phyloP scores from a whole-genome alignment of 768 basidiomycete species.

The Cyathus striatus region DNA sequence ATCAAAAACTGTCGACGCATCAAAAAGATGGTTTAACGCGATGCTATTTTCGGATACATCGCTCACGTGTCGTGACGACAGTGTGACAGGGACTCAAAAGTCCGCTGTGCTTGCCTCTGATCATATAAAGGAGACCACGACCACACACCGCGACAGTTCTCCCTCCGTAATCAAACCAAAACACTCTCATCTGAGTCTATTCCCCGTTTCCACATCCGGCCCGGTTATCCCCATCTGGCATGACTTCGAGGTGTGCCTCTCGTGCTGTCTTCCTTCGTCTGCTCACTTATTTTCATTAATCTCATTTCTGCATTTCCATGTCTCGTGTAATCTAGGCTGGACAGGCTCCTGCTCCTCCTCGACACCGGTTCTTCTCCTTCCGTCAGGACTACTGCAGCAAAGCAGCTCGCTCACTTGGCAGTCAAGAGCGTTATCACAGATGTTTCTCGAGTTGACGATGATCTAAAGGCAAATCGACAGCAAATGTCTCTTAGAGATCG shows the following conservation, averaged over 20 bases:
- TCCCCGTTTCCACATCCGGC: conserved; percentile 36
- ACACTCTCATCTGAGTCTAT: conserved; percentile 25
- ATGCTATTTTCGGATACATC: conserved; percentile 14
- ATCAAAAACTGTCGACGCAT: no score
- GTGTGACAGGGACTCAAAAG: background rate
- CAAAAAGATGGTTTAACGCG: conserved; percentile 10
- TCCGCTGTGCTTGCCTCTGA: background rate
- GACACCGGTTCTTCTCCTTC: conserved; percentile 91
- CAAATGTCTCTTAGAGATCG: conserved; percentile 58
- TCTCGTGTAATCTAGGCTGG: conserved; percentile 59
- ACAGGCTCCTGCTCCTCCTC: conserved; percentile 92
- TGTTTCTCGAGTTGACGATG: conserved; percentile 70
- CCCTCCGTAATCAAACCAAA: conserved; percentile 50
- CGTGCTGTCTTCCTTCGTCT: background rate
- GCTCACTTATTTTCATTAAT: background rate
- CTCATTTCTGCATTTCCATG: background rate
- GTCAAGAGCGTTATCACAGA: conserved; percentile 81
- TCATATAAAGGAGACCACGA: background rate
- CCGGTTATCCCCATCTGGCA: conserved; percentile 50
- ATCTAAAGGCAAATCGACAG: conserved; percentile 60
- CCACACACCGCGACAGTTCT: conserved; percentile 14
- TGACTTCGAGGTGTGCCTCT: conserved; percentile 66
- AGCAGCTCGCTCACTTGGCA: conserved; percentile 90
- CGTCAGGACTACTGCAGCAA: conserved; percentile 92
- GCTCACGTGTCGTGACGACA: conserved; percentile 18